Base-by-base conservation (phyloP, 441 rosid genomes). In the Capsella rubella region DNA sequence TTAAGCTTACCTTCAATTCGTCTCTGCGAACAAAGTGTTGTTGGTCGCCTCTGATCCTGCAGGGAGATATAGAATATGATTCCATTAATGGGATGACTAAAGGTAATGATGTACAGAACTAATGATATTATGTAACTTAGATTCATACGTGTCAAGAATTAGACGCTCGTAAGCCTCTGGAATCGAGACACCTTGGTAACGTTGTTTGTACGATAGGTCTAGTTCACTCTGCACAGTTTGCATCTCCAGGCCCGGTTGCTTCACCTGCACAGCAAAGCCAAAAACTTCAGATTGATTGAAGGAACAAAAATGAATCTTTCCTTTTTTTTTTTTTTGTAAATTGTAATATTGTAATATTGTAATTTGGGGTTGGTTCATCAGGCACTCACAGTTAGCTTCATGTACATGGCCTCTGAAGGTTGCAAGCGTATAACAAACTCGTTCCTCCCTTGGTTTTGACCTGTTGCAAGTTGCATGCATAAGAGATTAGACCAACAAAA, bases 21-120 rank as follows among this genome's bases (percentile, higher is more conserved):
- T 96, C 99, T 80, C 98, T 82, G 64, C 97, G 99, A 66, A 96
- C 99, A 70, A 96, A 96, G 82, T 96, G 99, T 87, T 96, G 98
- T 79, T 96, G 99, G 77, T 96, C 99, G 1, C 98, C 99, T 80
- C 89, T 83, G 72, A 96, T 93, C 62, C 98, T 93, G 88, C 47
- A 78, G 34, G 71, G 78, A 59, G 21, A 37, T 71, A 28, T 3
- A 56, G 31, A 69, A 51, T 15, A 6, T 56, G 45, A 71, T 45
- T 0, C 49, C 49, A 7, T 3, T 5, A 56, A 54, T 18, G 14
- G 55, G 35, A 60, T n/a, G 57, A 16, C 5, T 27, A 27, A 6
- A 35, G 8, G 31, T 53, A 64, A 39, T 70, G 56, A 42, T 76
- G 28, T 52, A 46, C 47, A 57, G 67, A 13, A n/a, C 5, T 35